Percentiles rank a stretch among this genome's conserved stretches.
phyloP scores from a whole-genome alignment of 495 filamentous ascomycete genomes.

The Aspergillus bertholletiae region DNA sequence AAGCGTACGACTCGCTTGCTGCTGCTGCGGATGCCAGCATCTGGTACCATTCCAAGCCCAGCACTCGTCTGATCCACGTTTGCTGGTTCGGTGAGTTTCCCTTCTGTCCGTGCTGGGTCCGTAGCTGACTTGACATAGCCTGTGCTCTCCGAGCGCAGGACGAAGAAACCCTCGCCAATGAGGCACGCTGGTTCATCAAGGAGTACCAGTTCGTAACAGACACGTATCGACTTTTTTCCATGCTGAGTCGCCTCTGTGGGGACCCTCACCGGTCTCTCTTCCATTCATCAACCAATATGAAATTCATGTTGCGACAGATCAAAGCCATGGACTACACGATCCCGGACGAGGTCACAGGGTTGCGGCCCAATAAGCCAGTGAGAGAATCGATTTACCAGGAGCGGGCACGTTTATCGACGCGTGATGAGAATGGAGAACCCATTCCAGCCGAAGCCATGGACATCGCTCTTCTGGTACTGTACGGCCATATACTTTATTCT shows the following conservation, averaged over 20 bases:
- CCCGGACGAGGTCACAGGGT: constrained; percentile 23
- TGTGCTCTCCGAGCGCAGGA: constrained; percentile 80
- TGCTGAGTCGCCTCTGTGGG: constrained; percentile 61
- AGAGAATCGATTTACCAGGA: constrained; percentile 39
- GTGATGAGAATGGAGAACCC: constrained; percentile 42
- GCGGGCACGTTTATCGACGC: constrained; percentile 47
- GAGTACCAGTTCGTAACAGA: constrained; percentile 81
- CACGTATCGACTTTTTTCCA: constrained; percentile 75
- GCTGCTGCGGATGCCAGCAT: constrained; percentile 71
- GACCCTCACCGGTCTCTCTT: constrained; percentile 46
- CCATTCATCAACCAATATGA: constrained; percentile 65
- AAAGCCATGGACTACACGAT: constrained; percentile 78
- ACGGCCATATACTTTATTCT: constrained; percentile 80
- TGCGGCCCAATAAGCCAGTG: constrained; percentile 8
- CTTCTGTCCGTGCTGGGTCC: neutral
- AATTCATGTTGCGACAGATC: constrained; percentile 85
- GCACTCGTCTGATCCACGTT: constrained; percentile 70
- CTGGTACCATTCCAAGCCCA: constrained; percentile 65
- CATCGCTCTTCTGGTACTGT: constrained; percentile 75
- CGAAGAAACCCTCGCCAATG: constrained; percentile 63
- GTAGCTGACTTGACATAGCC: constrained; percentile 41
- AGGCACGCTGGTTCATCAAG: constrained; percentile 80
- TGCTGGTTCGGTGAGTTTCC: constrained; percentile 67
- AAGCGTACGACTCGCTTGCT: constrained; percentile 74
- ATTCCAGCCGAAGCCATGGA: constrained; percentile 56